Evolutionary conservation across 331 rosid species (phyloP).

Genomic region (Spiraea crenata): DNA sequence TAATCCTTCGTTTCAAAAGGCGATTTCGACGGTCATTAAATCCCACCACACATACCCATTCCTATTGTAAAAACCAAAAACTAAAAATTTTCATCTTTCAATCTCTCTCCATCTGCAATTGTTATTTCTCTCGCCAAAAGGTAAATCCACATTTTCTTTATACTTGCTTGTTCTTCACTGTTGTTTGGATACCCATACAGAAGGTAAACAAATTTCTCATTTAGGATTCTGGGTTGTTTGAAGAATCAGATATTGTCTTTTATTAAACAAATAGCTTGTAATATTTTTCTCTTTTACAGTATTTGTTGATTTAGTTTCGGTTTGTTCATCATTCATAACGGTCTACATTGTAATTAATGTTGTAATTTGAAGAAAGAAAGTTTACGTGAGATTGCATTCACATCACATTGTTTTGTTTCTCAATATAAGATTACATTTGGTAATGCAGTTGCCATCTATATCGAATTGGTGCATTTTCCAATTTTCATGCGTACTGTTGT

Average conservation of each 20-base stretch:
- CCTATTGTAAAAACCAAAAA: background rate
- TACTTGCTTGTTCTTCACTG: too few relatives aligned
- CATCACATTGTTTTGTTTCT: background rate
- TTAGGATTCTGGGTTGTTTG: background rate
- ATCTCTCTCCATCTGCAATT: constrained; percentile 6
- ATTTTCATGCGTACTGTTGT: background rate
- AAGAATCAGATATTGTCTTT: background rate
- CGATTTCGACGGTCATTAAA: constrained; percentile 13
- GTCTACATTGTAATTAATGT: background rate
- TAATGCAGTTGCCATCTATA: background rate
- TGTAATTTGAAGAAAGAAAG: background rate
- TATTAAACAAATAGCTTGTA: background rate
- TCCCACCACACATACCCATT: background rate
- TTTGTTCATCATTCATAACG: background rate
- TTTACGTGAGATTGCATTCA: background rate
- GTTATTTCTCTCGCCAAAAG: background rate
- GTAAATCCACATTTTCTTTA: constrained; percentile 11
- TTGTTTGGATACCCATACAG: too few relatives aligned
- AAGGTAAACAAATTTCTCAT: too few relatives aligned
- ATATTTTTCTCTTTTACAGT: background rate
- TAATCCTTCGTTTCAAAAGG: constrained; percentile 21
- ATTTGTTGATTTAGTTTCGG: background rate
- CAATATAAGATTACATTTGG: background rate
- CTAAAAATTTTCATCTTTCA: background rate
- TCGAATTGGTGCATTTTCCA: background rate